Evolutionary conservation across 345 rosid species (phyloP).

Genomic region (Brassica cretica): DNA sequence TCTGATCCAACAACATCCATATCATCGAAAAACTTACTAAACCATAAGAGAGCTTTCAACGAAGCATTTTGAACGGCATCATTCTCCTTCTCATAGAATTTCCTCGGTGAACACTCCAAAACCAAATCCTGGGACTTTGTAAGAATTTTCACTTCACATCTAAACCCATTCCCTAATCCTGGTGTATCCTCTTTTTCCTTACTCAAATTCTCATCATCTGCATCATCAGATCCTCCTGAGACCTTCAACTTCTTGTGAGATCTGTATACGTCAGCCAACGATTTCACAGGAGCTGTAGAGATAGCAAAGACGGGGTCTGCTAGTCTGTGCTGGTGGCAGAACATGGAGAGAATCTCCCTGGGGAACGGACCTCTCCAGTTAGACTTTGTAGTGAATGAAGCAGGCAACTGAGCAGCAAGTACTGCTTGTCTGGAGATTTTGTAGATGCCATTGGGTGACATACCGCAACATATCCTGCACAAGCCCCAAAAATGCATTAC

Average conservation of each 20-base stretch:
- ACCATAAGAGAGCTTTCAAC: slow-evolving; percentile 72
- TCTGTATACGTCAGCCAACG: slow-evolving; percentile 48
- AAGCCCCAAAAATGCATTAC: slow-evolving; percentile 6
- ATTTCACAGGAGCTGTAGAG: slow-evolving; percentile 43
- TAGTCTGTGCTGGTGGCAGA: slow-evolving; percentile 83
- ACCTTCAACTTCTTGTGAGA: slow-evolving; percentile 57
- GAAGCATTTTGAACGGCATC: slow-evolving; percentile 78
- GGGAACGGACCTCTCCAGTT: slow-evolving; percentile 90
- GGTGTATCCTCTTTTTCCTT: slow-evolving; percentile 34
- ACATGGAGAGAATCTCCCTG: slow-evolving; percentile 65
- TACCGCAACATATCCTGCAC: slow-evolving; percentile 62
- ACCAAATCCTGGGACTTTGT: slow-evolving; percentile 65
- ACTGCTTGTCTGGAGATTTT: slow-evolving; percentile 77
- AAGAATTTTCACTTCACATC: slow-evolving; percentile 67
- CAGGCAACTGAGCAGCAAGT: slow-evolving; percentile 70
- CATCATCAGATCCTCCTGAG: slow-evolving; percentile 41
- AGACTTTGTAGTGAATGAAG: slow-evolving; percentile 60
- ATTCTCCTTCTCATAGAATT: slow-evolving; percentile 60
- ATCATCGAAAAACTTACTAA: slow-evolving; percentile 60
- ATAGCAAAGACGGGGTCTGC: slow-evolving; percentile 69
- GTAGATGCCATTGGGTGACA: slow-evolving; percentile 79
- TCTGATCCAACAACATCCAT: slow-evolving; percentile 38
- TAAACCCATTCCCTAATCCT: slow-evolving; percentile 45
- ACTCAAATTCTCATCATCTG: slow-evolving; percentile 13
- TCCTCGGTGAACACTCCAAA: slow-evolving; percentile 63